Evolutionary conservation across 2,329 filamentous ascomycete genomes (phyloP).

Genomic region (Colletotrichum liaoningense): DNA sequence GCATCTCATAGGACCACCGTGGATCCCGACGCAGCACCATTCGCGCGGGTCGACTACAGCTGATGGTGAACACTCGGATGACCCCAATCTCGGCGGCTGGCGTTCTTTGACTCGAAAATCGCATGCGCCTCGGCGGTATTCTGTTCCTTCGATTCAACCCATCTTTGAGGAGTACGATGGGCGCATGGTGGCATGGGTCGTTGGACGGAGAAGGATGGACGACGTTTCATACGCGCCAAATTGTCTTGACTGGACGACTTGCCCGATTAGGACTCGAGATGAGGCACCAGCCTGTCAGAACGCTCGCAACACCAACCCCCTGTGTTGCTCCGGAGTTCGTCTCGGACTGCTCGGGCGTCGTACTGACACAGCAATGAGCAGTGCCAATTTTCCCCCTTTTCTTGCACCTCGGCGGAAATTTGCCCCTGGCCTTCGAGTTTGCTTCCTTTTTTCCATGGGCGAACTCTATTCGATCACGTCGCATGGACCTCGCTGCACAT

Average conservation of each 20-base stretch:
- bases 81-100: neutral
- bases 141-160: neutral
- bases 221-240: slow-evolving; percentile 6
- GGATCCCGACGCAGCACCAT: slow-evolving; percentile 2
- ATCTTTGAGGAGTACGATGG: neutral
- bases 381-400: neutral
- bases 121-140: neutral
- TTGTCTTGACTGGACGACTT: slow-evolving; percentile 20
- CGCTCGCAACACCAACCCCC: slow-evolving; percentile 13
- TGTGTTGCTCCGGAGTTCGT: slow-evolving; percentile 21
- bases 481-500: slow-evolving; percentile 27
- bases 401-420: neutral
- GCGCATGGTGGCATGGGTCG: neutral
- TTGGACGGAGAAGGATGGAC: neutral
- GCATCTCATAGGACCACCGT: neutral
- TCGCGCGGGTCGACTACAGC: slow-evolving; percentile 6
- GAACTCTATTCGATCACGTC: slow-evolving; percentile 13
- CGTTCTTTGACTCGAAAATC: neutral
- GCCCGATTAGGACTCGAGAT: slow-evolving; percentile 31
- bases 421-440: neutral
- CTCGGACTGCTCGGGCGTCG: slow-evolving; percentile 15
- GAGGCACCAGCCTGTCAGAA: slow-evolving; percentile 33
- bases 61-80: neutral
- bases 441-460: slow-evolving; percentile 7
- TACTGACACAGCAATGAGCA: neutral